phyloP scores from a whole-genome alignment of 2,329 filamentous ascomycete genomes.

The Trichophyton verrucosum region DNA sequence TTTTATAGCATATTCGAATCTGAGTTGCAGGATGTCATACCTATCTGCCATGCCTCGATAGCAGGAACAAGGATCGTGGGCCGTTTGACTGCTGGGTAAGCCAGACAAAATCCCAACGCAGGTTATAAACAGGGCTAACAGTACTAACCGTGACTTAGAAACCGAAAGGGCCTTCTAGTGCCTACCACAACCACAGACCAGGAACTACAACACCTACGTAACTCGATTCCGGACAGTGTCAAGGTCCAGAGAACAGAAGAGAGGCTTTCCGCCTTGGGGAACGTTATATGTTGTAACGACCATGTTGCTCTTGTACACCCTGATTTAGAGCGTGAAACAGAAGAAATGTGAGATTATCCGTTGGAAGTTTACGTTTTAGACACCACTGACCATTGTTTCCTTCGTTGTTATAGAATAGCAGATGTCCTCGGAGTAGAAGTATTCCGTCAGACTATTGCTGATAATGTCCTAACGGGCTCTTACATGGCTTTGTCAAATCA shows the following conservation, averaged over 20 bases:
- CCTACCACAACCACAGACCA: slow-evolving; percentile 95
- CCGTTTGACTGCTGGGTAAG: slow-evolving; percentile 79
- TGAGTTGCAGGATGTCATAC: slow-evolving; percentile 92
- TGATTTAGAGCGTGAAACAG: slow-evolving; percentile 91
- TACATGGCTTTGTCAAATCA: slow-evolving; percentile 97
- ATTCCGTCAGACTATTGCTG: slow-evolving; percentile 74
- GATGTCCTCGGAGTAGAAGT: slow-evolving; percentile 61
- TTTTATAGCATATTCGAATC: slow-evolving; percentile 99
- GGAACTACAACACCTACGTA: slow-evolving; percentile 92
- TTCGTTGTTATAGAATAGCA: slow-evolving; percentile 47
- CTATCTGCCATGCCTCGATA: slow-evolving; percentile 92
- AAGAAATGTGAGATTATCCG: slow-evolving; percentile 56
- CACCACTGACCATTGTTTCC: neutral
- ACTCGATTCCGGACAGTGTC: slow-evolving; percentile 80
- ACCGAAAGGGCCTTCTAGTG: slow-evolving; percentile 91
- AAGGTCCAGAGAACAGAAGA: slow-evolving; percentile 98
- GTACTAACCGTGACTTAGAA: slow-evolving; percentile 40
- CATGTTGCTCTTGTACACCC: slow-evolving; percentile 94
- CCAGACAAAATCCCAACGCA: slow-evolving; percentile 5
- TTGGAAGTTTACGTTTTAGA: neutral
- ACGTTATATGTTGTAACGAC: slow-evolving; percentile 93
- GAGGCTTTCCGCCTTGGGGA: slow-evolving; percentile 84
- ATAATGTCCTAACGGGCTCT: slow-evolving; percentile 89
- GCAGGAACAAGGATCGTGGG: slow-evolving; percentile 93
- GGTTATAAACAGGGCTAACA: neutral